phyloP scores from a whole-genome alignment of 2,329 filamentous ascomycete species.

The Falciphora oryzae region DNA sequence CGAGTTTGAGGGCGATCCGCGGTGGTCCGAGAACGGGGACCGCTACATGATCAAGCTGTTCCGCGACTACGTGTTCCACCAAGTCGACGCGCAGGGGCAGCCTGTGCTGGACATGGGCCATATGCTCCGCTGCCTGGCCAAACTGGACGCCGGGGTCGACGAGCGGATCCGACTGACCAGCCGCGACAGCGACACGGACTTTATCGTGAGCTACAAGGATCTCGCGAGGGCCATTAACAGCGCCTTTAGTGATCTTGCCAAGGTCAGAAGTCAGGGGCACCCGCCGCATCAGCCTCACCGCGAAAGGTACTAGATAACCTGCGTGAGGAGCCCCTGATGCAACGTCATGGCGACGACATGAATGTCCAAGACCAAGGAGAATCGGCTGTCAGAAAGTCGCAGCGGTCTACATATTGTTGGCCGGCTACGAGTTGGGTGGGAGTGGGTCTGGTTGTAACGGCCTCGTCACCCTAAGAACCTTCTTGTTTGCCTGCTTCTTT shows the following conservation, averaged over 20 bases:
- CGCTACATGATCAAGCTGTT: constrained; percentile 92
- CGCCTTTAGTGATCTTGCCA: constrained; percentile 54
- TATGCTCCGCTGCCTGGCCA: constrained; percentile 81
- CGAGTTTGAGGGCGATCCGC: constrained; percentile 69
- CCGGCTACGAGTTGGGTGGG: too few relatives aligned
- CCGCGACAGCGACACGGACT: constrained; percentile 82
- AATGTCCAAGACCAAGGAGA: too few relatives aligned
- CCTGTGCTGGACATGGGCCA: constrained; percentile 84
- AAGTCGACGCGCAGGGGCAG: constrained; percentile 78
- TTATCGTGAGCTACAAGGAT: constrained; percentile 87
- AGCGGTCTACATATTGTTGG: too few relatives aligned
- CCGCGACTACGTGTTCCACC: constrained; percentile 95
- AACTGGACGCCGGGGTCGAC: constrained; percentile 82
- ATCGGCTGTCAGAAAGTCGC: too few relatives aligned
- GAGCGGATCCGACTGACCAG: constrained; percentile 83
- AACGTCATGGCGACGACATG: too few relatives aligned
- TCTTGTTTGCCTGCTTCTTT: too few relatives aligned
- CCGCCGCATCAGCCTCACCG: background rate
- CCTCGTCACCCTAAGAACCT: too few relatives aligned
- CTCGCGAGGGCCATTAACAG: constrained; percentile 60
- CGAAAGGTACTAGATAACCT: constrained; percentile 1
- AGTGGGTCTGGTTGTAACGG: too few relatives aligned
- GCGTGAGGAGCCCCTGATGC: too few relatives aligned
- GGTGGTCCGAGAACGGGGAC: constrained; percentile 90
- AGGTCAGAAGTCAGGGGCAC: constrained; percentile 20